Evolutionary conservation across 2,329 filamentous ascomycete species (phyloP), one percentile per base, ranked within the genome.

Genomic region (Tolypocladium album): DNA sequence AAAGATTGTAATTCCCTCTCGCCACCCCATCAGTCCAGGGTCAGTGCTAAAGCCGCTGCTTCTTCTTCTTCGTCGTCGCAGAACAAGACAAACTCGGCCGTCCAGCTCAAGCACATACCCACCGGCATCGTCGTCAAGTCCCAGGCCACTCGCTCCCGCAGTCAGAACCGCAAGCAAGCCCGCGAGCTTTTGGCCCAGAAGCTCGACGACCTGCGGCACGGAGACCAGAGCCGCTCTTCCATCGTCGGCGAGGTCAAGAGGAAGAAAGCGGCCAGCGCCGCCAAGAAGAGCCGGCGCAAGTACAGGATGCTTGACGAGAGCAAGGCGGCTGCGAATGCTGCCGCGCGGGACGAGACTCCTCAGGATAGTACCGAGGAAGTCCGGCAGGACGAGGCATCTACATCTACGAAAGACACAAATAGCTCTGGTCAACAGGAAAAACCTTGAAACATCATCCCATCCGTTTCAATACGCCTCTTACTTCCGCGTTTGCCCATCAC

Each of bases 41-140:
- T 47, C 27, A n/a, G 2, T 12, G 43, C 53, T 52, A 17, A 31
- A 58, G 62, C 61, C 45, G 9, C 15, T 50, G 5, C 34, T 22
- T 12, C 24, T 43, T 31, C 34, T 22, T 12, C 20, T 43, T 31
- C 36, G 13, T 17, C 43, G 36, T 50, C 8, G 56, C 62, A 87
- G 88, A 99, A 99, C 76, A 99, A 99, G 84, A 99, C 94, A 34
- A 92, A 87, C 65, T 97, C 90, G 0, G 93, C 93, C 43, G 93
- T 97, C 2, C 94, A 99, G 72, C 80, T 99, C 42, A 94, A 88
- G 66, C 94, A 99, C 73, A 76, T 89, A 20, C 91, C 93, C 7
- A 96, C 92, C 0, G 93, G 93, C 62, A 85, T 97, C 58, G 92
- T 97, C 17, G 84, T 99, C 64, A 99, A 99, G 76, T 93, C 86